Base-by-base conservation (phyloP, 2,329 filamentous ascomycete genomes). In the Penicillium capsulatum region DNA sequence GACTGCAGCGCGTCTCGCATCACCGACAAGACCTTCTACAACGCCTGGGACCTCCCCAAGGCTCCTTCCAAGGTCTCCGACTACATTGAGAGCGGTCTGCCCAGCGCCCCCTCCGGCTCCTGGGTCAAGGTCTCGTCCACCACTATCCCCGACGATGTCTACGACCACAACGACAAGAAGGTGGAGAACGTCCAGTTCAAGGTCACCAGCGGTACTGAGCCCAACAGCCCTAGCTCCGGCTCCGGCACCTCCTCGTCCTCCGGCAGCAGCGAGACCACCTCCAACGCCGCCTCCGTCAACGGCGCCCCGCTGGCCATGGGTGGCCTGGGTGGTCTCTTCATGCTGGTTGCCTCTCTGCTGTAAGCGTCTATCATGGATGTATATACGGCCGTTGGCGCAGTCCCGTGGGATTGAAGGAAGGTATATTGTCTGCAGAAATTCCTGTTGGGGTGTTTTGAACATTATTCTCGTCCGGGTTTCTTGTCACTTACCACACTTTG, bases 11-110 rank as follows among this genome's bases (percentile, higher is more conserved):
- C 72, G 20, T 75, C 71, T 44, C 72, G 94, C 38, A 90, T 96
- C 67, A 75, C 72, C 48, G 68, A 75, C 44, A 47, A 53, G 22
- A 76, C 74, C 46, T 94, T 95, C 73, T 77, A 76, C 66, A 81
- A 70, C 63, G 84, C 87, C 73, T 97, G 94, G 70, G 83, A 81
- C 31, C 71, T 95, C 41, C 90, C 84, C 33, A 67, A 58, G 3
- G 72, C 79, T 4, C 88, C 88, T 9, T 71, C 76, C 3, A 84
- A 81, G 50, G 82, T 81, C 27, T 72, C 81, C 45, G 73, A 77
- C 31, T 73, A 95, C 57, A 91, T 96, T 60, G 73, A 86, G 51
- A 79, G 84, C 34, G 90, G 91, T 47, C 77, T 94, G 44, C 69
- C 66, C 34, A 77, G 77, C 48, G 76, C 80, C 40, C 80, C 81